A percentile compares a stretch with the other conserved stretches of the same genome.
phyloP scores from a whole-genome alignment of 768 basidiomycete species.

The Russula sp. region DNA sequence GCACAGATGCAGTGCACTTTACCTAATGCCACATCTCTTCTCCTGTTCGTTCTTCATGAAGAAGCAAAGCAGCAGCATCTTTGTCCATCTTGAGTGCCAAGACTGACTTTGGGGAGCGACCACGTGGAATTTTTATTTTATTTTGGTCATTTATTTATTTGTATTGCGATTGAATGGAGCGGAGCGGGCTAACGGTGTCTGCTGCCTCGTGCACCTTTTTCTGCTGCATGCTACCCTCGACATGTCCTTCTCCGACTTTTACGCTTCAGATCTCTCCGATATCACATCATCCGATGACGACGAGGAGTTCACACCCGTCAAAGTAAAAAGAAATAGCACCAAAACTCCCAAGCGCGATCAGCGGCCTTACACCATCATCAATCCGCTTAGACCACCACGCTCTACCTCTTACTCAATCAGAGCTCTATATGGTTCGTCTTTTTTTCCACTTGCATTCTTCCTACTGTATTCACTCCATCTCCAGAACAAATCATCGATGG shows the following conservation, averaged over 20 bases:
- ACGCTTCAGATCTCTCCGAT: slow-evolving; percentile 28
- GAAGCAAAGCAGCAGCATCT: too few relatives aligned
- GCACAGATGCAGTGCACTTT: too few relatives aligned
- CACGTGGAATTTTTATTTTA: background rate
- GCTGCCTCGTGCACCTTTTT: background rate
- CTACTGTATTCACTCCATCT: background rate
- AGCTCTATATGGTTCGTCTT: slow-evolving; percentile 27
- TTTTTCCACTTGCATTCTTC: background rate
- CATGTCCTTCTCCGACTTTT: slow-evolving; percentile 24
- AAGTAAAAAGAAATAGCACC: background rate
- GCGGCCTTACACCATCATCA: slow-evolving; percentile 12
- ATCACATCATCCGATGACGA: slow-evolving; percentile 24
- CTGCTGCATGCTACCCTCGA: background rate
- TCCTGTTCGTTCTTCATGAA: too few relatives aligned
- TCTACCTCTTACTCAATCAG: slow-evolving; percentile 29
- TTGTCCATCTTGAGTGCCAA: too few relatives aligned
- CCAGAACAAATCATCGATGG: slow-evolving; percentile 56
- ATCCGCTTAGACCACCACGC: slow-evolving; percentile 24
- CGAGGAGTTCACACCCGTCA: slow-evolving; percentile 13
- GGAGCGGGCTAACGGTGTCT: background rate
- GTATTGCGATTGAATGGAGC: background rate
- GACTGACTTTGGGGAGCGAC: background rate
- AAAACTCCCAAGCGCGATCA: slow-evolving; percentile 8
- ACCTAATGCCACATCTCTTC: too few relatives aligned
- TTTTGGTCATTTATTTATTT: background rate